Conservation (phyloP, 1,139 yeast species). For the Saccharomyces hybrid region DNA sequence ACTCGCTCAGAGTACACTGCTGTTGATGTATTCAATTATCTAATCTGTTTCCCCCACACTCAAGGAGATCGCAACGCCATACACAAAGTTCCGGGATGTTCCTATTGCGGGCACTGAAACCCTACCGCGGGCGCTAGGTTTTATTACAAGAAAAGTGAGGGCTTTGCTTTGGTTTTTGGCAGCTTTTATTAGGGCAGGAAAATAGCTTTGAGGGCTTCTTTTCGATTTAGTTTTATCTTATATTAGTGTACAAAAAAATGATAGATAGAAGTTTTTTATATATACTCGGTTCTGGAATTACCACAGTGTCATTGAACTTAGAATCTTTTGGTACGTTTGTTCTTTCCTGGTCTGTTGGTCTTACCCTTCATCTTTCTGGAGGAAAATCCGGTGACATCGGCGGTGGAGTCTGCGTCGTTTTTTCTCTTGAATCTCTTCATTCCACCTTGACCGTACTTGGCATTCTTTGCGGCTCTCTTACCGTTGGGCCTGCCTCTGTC, state of each 20-base stretch:
- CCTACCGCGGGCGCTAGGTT: not conserved
- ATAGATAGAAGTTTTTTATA: not conserved
- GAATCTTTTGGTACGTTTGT: conserved; percentile 41
- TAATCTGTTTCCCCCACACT: not conserved
- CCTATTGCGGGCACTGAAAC: not conserved
- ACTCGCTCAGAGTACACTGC: not conserved
- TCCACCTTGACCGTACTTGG: conserved; percentile 69
- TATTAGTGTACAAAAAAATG: not conserved
- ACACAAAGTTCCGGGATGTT: not conserved
- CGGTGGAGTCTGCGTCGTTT: conserved; percentile 69
- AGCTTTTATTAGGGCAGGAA: not conserved
- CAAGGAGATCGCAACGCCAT: not conserved
- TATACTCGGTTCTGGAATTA: conserved; percentile 60
- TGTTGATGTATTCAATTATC: not conserved
- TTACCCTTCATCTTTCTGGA: conserved; percentile 49
- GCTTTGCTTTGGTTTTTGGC: not conserved
- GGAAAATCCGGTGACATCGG: conserved; percentile 60
- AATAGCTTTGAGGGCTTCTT: not conserved
- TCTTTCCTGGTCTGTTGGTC: conserved; percentile 66
- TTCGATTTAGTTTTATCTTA: not conserved
- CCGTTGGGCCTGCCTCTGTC: conserved; percentile 45
- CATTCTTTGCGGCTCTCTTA: conserved; percentile 60
- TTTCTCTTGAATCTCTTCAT: conserved; percentile 64
- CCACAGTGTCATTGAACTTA: conserved; percentile 34
- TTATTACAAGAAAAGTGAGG: not conserved